Base-by-base conservation (phyloP, 805 yeast genomes). In the Saccharomycopsis microspora region DNA sequence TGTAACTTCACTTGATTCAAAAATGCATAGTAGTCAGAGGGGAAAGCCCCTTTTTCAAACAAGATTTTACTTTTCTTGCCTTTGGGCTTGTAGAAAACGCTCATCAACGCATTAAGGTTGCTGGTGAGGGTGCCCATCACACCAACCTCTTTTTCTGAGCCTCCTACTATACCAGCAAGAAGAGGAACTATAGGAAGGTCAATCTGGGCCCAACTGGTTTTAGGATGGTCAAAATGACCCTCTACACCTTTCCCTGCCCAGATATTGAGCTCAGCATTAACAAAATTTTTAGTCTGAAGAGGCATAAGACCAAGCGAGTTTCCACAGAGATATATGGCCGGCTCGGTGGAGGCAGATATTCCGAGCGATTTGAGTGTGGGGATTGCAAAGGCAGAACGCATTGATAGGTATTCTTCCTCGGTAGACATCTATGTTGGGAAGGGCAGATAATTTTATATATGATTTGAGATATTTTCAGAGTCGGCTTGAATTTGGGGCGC, bases 251-350 rank as follows among this genome's bases (percentile, higher is more conserved):
- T 67, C 31, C 62, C 68, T 32, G 76, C 69, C 97, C 97, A 89
- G 0, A 93, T 95, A 54, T 78, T 74, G 43, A 89, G 66, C 62
- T 89, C 97, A 39, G 67, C 71, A 43, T 64, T 63, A 10, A 89
- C 66, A 10, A 84, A 83, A 5, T 55, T 53, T 34, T 75, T 67
- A 0, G 89, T 80, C 5, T 67, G 59, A 44, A 64, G 67, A 0
- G 97, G 97, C 89, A 87, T 84, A 50, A 89, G 65, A 0, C 97
- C 97, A 5, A 89, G 74, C n/a, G 96, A 86, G 66, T 89, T 90
- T 3, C 97, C 97, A 64, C 96, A 87, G 42, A 89, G 68, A 60
- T 89, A 90, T 28, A 73, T 68, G 8, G 75, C 67, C 5, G 55
- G 52, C 45, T 41, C 4, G 40, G 38, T 40, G 32, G 44, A 47